These are phyloP conservation scores for Sphagnum magellanicum DNA, from an alignment of 228 moss, liverwort and hornwort genomes.

Conservation along the genomic window DNA sequence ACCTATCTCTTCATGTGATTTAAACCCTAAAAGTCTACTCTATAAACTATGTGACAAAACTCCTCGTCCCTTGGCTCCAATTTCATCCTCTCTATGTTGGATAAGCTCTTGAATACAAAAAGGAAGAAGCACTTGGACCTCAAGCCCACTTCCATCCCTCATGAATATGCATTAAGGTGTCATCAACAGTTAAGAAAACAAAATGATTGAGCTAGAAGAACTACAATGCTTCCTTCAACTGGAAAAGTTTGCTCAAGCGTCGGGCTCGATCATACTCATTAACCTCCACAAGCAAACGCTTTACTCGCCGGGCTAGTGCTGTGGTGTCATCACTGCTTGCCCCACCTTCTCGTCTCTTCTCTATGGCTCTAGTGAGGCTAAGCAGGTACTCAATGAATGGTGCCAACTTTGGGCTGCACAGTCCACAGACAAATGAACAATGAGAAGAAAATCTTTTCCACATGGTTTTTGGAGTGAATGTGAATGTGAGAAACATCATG, in stretches of 20 bases:
- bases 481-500: neutral
- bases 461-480: neutral
- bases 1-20: too few species aligned
- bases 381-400: conserved; percentile 83
- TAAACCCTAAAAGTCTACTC: too few species aligned
- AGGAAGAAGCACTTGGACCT: too few species aligned
- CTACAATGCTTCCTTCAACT: conserved; percentile 84
- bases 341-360: conserved; percentile 72
- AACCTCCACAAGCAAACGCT: conserved; percentile 84
- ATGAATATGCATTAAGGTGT: too few species aligned
- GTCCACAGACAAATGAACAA: neutral
- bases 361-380: conserved; percentile 59
- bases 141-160: too few species aligned
- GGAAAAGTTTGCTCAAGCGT: conserved; percentile 71
- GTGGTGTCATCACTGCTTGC: conserved; percentile 56
- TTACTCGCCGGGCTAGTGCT: conserved; percentile 81
- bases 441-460: neutral
- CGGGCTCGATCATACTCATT: conserved; percentile 96
- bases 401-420: conserved; percentile 75
- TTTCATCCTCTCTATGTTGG: too few species aligned
- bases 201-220: neutral
- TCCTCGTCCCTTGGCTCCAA: too few species aligned
- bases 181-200: too few species aligned
- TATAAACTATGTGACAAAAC: too few species aligned
- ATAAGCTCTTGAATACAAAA: too few species aligned